Conservation (phyloP, 495 filamentous ascomycete species). For the Hypomontagnella submonticulosa region DNA sequence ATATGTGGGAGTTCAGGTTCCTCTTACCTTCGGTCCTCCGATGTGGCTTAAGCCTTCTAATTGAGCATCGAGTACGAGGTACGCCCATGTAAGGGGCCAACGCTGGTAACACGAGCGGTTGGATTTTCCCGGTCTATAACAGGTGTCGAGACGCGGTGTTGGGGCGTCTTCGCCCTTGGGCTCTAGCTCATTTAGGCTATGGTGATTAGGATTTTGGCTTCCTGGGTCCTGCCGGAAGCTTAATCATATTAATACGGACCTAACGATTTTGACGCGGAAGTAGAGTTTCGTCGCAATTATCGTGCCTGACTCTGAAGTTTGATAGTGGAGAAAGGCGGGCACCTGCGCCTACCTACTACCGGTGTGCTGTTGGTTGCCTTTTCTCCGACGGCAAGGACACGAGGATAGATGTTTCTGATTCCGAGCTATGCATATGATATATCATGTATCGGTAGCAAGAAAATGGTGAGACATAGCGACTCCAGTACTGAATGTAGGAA, state of each 20-base stretch:
- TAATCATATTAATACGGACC: background rate
- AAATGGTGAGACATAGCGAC: too few relatives aligned
- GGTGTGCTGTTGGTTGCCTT: too few relatives aligned
- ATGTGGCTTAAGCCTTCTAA: too few relatives aligned
- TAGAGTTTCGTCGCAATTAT: conserved; percentile 2
- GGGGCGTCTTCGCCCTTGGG: background rate
- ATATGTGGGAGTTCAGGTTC: too few relatives aligned
- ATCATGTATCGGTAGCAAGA: too few relatives aligned
- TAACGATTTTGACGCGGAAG: conserved; percentile 1
- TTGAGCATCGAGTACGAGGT: background rate
- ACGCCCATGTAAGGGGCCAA: background rate
- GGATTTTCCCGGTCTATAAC: conserved; percentile 15
- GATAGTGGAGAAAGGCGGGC: background rate
- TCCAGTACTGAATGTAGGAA: too few relatives aligned
- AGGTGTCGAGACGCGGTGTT: conserved; percentile 6
- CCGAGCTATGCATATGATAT: too few relatives aligned
- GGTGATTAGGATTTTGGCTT: conserved; percentile 5
- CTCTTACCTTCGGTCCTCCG: too few relatives aligned
- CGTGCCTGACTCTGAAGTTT: conserved; percentile 2
- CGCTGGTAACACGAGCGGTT: conserved; percentile 3
- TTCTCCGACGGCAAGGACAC: background rate
- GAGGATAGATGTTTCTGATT: background rate
- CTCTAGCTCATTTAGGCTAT: background rate
- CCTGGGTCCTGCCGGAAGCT: conserved; percentile 3
- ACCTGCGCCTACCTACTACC: too few relatives aligned